A percentile compares a stretch with the other conserved stretches of the same genome.
Conservation (phyloP, 2,329 filamentous ascomycete species). For the Nigrograna mackinnonii region DNA sequence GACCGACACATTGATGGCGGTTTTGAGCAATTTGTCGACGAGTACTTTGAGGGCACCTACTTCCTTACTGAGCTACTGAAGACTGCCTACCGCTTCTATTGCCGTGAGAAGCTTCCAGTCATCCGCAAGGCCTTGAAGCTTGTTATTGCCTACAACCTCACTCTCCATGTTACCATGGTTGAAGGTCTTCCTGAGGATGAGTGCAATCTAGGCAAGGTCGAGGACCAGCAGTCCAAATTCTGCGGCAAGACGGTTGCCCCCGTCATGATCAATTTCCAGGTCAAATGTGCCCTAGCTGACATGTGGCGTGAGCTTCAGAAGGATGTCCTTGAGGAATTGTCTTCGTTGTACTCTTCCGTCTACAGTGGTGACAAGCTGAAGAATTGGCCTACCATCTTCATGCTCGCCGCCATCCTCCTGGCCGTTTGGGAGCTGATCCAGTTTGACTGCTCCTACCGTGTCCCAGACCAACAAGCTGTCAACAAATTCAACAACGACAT, state of each 20-base stretch:
- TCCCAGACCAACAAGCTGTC: slow-evolving; percentile 80
- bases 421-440: slow-evolving; percentile 99
- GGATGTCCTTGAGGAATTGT: slow-evolving; percentile 93
- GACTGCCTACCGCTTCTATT: slow-evolving; percentile 91
- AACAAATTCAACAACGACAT: slow-evolving; percentile 96
- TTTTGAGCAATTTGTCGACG: slow-evolving; percentile 91
- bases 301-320: slow-evolving; percentile 99
- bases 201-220: slow-evolving; percentile 77
- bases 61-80: slow-evolving; percentile 97
- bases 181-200: slow-evolving; percentile 87
- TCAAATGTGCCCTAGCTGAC: slow-evolving; percentile 94
- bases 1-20: slow-evolving; percentile 92
- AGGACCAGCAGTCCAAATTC: slow-evolving; percentile 84
- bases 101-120: slow-evolving; percentile 83
- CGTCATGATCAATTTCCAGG: slow-evolving; percentile 99
- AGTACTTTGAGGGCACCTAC: slow-evolving; percentile 93
- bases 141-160: slow-evolving; percentile 93
- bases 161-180: slow-evolving; percentile 90
- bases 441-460: slow-evolving; percentile 95
- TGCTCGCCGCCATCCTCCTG: slow-evolving; percentile 89
- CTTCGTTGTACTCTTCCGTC: slow-evolving; percentile 90
- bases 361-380: slow-evolving; percentile 97
- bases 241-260: slow-evolving; percentile 88
- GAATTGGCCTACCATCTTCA: slow-evolving; percentile 99
- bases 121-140: slow-evolving; percentile 96